Conservation (phyloP, 2,329 filamentous ascomycete genomes). For the Pseudogymnoascus pannorum region DNA sequence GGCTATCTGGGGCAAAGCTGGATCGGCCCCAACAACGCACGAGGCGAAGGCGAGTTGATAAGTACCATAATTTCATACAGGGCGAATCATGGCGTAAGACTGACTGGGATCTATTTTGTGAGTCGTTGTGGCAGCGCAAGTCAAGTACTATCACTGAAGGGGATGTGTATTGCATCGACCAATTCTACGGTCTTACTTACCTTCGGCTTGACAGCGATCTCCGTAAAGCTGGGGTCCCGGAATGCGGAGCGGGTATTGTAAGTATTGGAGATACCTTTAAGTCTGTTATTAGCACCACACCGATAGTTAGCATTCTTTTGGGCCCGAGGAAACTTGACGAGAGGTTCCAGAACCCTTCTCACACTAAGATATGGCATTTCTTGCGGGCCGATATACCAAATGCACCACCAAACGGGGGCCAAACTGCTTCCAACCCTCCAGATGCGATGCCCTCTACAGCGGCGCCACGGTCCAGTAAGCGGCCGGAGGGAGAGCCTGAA, state of each 20-base stretch:
- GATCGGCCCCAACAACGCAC: too few relatives aligned
- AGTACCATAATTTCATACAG: neutral
- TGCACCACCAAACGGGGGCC: neutral
- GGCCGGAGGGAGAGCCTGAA: neutral
- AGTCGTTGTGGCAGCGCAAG: neutral
- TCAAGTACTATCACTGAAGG: neutral
- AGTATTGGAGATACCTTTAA: neutral
- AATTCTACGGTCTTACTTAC: neutral
- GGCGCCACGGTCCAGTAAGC: neutral
- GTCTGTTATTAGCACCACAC: neutral
- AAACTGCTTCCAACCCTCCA: neutral
- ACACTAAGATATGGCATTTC: neutral
- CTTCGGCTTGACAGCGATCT: constrained; percentile 1
- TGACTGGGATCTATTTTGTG: constrained; percentile 1
- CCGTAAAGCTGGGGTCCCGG: neutral
- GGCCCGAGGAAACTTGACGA: neutral
- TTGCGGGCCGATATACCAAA: neutral
- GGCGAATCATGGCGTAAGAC: neutral
- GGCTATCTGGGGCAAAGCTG: neutral
- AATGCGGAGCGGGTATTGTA: neutral
- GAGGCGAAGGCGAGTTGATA: neutral
- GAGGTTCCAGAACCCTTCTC: neutral
- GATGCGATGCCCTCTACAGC: neutral
- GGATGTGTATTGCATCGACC: neutral
- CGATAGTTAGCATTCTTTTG: constrained; percentile 1